These are phyloP conservation scores for Rutstroemia sp. DNA, from an alignment of 2,329 filamentous ascomycete genomes.

Conservation along the genomic window DNA sequence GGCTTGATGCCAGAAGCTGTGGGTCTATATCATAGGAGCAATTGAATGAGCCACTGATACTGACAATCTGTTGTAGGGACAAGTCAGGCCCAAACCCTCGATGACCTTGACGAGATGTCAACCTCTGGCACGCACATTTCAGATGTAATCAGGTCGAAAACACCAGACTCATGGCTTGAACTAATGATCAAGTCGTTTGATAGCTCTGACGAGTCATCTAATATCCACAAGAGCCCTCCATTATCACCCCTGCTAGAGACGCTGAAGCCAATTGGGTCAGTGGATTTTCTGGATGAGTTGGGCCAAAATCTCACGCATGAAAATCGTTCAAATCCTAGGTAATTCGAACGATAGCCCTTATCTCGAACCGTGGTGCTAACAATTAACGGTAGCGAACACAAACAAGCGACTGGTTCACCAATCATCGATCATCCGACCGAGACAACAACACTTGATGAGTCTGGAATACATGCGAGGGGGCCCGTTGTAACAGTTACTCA, in stretches of 20 bases:
- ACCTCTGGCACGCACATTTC: background rate
- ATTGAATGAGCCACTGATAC: background rate
- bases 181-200: conserved; percentile 4
- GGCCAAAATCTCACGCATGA: background rate
- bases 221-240: background rate
- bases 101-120: background rate
- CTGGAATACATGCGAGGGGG: too few relatives aligned
- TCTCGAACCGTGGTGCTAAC: background rate
- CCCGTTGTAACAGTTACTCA: too few relatives aligned
- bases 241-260: conserved; percentile 10
- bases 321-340: background rate
- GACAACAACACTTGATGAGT: too few relatives aligned
- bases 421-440: background rate
- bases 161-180: conserved; percentile 6
- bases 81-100: conserved; percentile 5
- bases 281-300: conserved; percentile 12
- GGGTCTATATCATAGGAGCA: background rate
- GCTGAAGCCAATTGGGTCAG: conserved; percentile 5
- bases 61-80: background rate
- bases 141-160: background rate
- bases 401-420: background rate
- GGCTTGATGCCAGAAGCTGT: background rate
- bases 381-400: background rate
- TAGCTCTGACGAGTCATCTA: background rate
- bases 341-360: background rate